A percentile compares a stretch with the other conserved stretches of the same genome.
phyloP scores from a whole-genome alignment of 306 rosid genomes.

The Dalbergia oliveri region DNA sequence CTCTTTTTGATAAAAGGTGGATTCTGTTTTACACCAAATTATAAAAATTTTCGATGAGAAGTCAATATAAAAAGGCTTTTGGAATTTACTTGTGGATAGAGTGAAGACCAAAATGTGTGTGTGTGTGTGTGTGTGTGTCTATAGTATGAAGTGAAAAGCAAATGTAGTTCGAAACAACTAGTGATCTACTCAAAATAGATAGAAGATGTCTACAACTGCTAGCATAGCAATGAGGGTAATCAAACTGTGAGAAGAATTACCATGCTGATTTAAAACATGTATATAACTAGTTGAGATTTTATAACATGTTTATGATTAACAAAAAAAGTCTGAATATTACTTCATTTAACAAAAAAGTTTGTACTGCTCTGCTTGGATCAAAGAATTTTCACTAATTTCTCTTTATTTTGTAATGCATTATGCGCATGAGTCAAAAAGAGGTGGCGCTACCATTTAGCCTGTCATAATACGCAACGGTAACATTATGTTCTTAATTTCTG shows the following conservation, averaged over 20 bases:
- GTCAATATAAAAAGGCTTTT: not conserved
- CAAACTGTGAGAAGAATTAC: not conserved
- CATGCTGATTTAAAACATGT: no score
- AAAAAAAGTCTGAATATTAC: constrained; percentile 1
- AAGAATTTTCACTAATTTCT: not conserved
- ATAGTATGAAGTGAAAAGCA: not conserved
- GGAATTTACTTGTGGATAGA: constrained; percentile 14
- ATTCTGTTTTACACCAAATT: not conserved
- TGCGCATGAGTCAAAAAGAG: not conserved
- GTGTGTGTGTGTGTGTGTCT: not conserved
- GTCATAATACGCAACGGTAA: constrained; percentile 9
- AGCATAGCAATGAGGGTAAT: not conserved
- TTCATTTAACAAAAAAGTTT: not conserved
- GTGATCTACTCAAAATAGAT: not conserved
- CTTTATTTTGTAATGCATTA: not conserved
- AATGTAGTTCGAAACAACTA: constrained; percentile 7
- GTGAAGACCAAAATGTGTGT: constrained; percentile 16
- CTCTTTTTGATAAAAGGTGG: constrained; percentile 3
- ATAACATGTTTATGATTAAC: no score
- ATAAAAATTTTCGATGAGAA: not conserved
- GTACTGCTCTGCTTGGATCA: constrained; percentile 12
- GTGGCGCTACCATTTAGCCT: constrained; percentile 25
- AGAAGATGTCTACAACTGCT: not conserved
- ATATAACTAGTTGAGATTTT: no score
- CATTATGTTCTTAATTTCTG: constrained; percentile 17